phyloP scores from a whole-genome alignment of 2,329 filamentous ascomycete genomes.

The Macrophomina phaseolina region DNA sequence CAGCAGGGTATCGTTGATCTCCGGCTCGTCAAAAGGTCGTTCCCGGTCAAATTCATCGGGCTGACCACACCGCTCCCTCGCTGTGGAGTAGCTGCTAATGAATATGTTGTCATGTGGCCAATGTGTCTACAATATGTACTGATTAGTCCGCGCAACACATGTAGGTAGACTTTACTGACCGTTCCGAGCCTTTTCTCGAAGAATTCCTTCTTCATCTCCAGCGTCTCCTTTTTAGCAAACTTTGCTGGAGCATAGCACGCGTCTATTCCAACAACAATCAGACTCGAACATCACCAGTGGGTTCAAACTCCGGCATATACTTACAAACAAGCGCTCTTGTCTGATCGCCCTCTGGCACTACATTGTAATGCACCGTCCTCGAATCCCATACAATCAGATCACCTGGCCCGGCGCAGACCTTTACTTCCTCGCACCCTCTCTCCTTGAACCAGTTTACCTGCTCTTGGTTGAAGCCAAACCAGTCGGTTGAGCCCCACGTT shows the following conservation, averaged over 20 bases:
- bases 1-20: conserved; percentile 8
- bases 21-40: conserved; percentile 11
- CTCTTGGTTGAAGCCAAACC: conserved; percentile 51
- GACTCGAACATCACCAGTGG: too few species aligned
- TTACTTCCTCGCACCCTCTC: conserved; percentile 46
- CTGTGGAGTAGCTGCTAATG: neutral
- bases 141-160: neutral
- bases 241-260: conserved; percentile 18
- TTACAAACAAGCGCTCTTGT: conserved; percentile 18
- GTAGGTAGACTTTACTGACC: neutral
- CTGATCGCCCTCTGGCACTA: conserved; percentile 43
- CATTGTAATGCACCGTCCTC: conserved; percentile 52
- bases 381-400: conserved; percentile 56
- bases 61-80: conserved; percentile 1
- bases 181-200: conserved; percentile 24
- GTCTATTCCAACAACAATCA: neutral
- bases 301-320: neutral
- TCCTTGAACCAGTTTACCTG: conserved; percentile 53
- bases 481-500: conserved; percentile 42
- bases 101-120: conserved; percentile 26
- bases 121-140: conserved; percentile 4
- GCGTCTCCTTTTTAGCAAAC: conserved; percentile 24
- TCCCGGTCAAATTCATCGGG: neutral
- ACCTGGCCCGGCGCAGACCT: conserved; percentile 50
- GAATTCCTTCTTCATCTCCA: conserved; percentile 32